These are phyloP conservation scores for Cenococcum geophilum DNA, from an alignment of 495 filamentous ascomycete species.

Conservation along the genomic window DNA sequence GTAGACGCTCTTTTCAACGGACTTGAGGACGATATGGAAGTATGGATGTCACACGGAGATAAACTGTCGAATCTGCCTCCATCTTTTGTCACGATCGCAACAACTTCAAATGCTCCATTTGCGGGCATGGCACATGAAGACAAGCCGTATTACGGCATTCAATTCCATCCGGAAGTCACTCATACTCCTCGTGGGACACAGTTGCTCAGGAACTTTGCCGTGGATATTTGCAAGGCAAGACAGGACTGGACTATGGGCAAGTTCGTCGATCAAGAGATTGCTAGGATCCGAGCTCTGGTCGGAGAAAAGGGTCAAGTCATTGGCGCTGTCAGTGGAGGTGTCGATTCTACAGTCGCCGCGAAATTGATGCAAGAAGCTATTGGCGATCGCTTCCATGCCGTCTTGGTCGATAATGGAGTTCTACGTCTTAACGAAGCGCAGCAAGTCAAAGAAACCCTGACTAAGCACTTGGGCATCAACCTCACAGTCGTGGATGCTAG, in stretches of 20 bases:
- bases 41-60: constrained; percentile 86
- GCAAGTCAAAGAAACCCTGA: constrained; percentile 68
- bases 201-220: constrained; percentile 72
- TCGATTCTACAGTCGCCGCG: constrained; percentile 86
- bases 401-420: constrained; percentile 82
- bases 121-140: constrained; percentile 72
- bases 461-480: constrained; percentile 76
- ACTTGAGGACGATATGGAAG: constrained; percentile 58
- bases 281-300: constrained; percentile 67
- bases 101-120: constrained; percentile 65
- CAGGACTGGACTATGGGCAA: constrained; percentile 77
- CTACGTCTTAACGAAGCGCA: constrained; percentile 82
- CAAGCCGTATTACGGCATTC: constrained; percentile 67
- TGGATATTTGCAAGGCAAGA: constrained; percentile 66
- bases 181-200: constrained; percentile 59
- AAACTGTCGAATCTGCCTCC: constrained; percentile 69
- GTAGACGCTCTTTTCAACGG: constrained; percentile 68
- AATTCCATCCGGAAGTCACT: constrained; percentile 84
- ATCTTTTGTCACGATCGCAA: constrained; percentile 65
- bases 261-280: constrained; percentile 74
- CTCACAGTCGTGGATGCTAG: constrained; percentile 80
- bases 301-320: constrained; percentile 76
- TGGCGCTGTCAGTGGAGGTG: constrained; percentile 81
- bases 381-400: constrained; percentile 80
- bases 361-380: constrained; percentile 79